A percentile compares a stretch with the other conserved stretches of the same genome.
Evolutionary conservation across 208 protist species (phyloP).

Genomic region (Angomonas desouzai): DNA sequence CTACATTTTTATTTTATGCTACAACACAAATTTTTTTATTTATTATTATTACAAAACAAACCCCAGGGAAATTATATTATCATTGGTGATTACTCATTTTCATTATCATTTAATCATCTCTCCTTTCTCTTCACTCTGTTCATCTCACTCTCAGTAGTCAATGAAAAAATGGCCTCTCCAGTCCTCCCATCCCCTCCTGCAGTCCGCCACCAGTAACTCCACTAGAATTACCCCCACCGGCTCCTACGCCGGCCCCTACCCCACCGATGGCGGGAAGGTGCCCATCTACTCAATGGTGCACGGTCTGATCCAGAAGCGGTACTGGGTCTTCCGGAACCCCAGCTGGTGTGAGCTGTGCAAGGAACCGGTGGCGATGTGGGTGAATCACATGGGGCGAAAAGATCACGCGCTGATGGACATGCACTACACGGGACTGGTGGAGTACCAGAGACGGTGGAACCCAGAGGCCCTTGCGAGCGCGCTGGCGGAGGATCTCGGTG

Average conservation of each 20-base stretch:
- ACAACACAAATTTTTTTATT: too few species aligned
- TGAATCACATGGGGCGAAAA: constrained; percentile 85
- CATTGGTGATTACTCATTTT: too few species aligned
- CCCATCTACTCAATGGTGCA: constrained; percentile 84
- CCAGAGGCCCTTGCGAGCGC: constrained; percentile 50
- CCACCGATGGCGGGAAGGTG: constrained; percentile 78
- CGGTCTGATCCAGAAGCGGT: constrained; percentile 78
- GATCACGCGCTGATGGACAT: constrained; percentile 87
- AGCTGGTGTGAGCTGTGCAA: constrained; percentile 90
- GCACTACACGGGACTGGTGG: constrained; percentile 81
- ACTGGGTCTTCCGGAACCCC: constrained; percentile 79
- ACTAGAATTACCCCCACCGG: background rate
- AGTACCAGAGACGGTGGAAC: constrained; percentile 79
- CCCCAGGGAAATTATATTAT: too few species aligned
- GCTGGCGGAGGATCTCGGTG: constrained; percentile 51
- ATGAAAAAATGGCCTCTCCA: background rate
- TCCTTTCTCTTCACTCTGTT: too few species aligned
- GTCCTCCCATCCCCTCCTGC: background rate
- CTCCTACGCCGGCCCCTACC: constrained; percentile 47
- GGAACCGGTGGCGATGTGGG: constrained; percentile 81
- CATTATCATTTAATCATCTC: too few species aligned
- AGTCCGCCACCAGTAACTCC: background rate
- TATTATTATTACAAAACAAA: too few species aligned
- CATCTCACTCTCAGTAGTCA: too few species aligned
- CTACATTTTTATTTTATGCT: too few species aligned